Evolutionary conservation across 2,329 filamentous ascomycete species (phyloP).

Genomic region (Zymoseptoria tritici): DNA sequence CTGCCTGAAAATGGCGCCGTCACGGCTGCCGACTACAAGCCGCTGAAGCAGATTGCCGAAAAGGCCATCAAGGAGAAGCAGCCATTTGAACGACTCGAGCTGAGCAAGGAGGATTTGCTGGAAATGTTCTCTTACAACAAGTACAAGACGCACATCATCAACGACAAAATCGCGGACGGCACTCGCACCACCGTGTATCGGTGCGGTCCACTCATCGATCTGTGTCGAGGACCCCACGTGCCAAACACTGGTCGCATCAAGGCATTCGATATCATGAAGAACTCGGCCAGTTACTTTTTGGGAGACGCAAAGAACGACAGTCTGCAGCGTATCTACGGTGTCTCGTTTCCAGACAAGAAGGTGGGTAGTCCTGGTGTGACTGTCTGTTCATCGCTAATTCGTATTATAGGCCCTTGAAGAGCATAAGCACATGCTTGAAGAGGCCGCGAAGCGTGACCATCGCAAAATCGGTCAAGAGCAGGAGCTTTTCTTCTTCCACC

Average conservation of each 20-base stretch:
- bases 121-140: slow-evolving; percentile 98
- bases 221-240: slow-evolving; percentile 92
- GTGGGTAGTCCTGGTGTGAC: slow-evolving; percentile 37
- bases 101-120: slow-evolving; percentile 83
- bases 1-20: slow-evolving; percentile 64
- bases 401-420: slow-evolving; percentile 53
- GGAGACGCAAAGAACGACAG: slow-evolving; percentile 92
- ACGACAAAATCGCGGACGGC: slow-evolving; percentile 81
- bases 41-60: slow-evolving; percentile 70
- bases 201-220: slow-evolving; percentile 86
- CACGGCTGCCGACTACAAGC: slow-evolving; percentile 71
- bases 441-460: slow-evolving; percentile 96
- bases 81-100: slow-evolving; percentile 78
- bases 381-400: neutral
- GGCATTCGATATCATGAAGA: slow-evolving; percentile 89
- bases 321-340: slow-evolving; percentile 90
- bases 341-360: slow-evolving; percentile 97
- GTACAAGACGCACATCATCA: slow-evolving; percentile 97
- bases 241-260: slow-evolving; percentile 90
- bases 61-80: slow-evolving; percentile 96
- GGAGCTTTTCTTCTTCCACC: slow-evolving; percentile 95
- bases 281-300: slow-evolving; percentile 81
- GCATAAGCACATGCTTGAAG: slow-evolving; percentile 90
- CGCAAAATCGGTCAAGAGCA: slow-evolving; percentile 90
- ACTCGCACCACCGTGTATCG: slow-evolving; percentile 91